Conservation (phyloP, 78 protist species). For the Monosiga brevicollis region DNA sequence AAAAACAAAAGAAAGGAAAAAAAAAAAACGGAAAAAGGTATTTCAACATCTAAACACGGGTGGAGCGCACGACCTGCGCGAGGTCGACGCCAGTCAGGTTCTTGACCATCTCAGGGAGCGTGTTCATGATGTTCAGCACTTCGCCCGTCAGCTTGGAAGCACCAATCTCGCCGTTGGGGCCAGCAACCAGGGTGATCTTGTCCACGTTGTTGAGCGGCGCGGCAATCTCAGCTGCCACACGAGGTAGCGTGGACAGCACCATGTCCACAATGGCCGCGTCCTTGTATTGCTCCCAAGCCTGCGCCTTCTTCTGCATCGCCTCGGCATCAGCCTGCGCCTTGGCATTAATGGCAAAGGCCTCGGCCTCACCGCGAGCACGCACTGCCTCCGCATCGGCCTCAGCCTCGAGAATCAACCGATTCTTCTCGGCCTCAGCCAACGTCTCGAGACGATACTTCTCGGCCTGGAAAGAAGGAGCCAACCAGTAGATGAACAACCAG, state of each 20-base stretch:
- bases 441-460: background rate
- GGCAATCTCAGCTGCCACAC: background rate
- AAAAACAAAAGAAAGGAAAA: too few species aligned
- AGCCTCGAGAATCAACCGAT: background rate
- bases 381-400: background rate
- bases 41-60: too few species aligned
- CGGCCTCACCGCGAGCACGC: background rate
- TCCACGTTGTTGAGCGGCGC: background rate
- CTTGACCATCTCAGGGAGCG: constrained; percentile 10
- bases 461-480: too few species aligned
- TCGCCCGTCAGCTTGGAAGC: constrained; percentile 29
- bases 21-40: too few species aligned
- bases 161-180: constrained; percentile 18
- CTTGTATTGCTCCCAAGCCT: background rate
- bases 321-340: constrained; percentile 1
- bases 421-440: background rate
- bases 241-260: background rate
- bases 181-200: background rate
- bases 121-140: constrained; percentile 13
- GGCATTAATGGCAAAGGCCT: background rate
- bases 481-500: too few species aligned
- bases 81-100: constrained; percentile 28
- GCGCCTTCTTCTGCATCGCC: background rate
- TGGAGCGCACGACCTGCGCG: too few species aligned
- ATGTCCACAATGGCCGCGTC: background rate